Percentiles rank a stretch among this genome's conserved stretches.
Evolutionary conservation across 2,329 filamentous ascomycete species (phyloP).

Genomic region (Fusarium nanum): DNA sequence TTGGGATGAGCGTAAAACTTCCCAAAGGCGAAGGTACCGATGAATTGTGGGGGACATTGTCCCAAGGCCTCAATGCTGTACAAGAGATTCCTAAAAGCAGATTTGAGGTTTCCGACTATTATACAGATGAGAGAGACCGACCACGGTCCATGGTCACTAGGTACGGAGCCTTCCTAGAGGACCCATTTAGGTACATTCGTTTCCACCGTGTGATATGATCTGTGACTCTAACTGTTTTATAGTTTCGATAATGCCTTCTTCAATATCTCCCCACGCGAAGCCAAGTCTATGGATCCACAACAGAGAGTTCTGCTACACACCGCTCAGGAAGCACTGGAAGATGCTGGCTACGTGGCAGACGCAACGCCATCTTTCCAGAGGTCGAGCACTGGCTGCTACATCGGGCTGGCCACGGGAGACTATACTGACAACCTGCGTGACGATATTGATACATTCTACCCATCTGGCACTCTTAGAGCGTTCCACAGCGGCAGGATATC

Average conservation of each 20-base stretch:
- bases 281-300: constrained; percentile 1
- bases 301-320: not conserved
- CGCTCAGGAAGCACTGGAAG: not conserved
- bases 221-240: too few relatives aligned
- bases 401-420: not conserved
- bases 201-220: too few relatives aligned
- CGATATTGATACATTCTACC: constrained; percentile 1
- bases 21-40: not conserved
- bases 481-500: constrained; percentile 5
- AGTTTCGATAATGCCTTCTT: constrained; percentile 9
- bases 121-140: not conserved
- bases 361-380: not conserved
- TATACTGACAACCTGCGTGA: not conserved
- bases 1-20: constrained; percentile 1
- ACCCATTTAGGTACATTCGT: not conserved
- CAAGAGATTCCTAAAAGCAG: constrained; percentile 1
- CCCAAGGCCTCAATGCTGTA: not conserved
- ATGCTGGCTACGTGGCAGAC: constrained; percentile 2
- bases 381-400: not conserved
- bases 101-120: not conserved
- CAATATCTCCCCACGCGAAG: constrained; percentile 4
- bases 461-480: not conserved
- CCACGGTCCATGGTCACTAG: not conserved
- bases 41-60: not conserved
- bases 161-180: not conserved